Evolutionary conservation across 2,329 filamentous ascomycete genomes (phyloP).

Genomic region (Furcasterigmium sp.): DNA sequence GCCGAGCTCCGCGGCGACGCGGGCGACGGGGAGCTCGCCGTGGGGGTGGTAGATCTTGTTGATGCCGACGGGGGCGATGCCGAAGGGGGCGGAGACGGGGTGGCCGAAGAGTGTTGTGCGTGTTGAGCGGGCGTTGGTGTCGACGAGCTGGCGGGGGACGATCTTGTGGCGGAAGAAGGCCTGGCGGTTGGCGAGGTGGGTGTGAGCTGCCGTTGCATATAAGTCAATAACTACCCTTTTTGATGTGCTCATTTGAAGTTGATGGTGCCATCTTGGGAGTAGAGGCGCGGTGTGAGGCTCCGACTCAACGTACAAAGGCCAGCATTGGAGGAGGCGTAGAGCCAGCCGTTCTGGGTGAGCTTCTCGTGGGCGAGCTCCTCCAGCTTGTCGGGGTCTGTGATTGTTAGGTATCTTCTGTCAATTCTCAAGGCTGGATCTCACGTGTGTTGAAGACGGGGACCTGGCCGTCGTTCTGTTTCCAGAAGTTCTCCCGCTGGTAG

Average conservation of each 20-base stretch:
- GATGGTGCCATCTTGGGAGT: too few species aligned
- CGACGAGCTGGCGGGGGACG: slow-evolving; percentile 55
- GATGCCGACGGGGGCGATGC: slow-evolving; percentile 60
- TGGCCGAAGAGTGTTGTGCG: slow-evolving; percentile 55
- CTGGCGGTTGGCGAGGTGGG: slow-evolving; percentile 52
- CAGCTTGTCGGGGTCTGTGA: slow-evolving; percentile 50
- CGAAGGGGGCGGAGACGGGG: slow-evolving; percentile 54
- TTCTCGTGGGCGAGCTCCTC: slow-evolving; percentile 51
- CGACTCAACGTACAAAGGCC: too few species aligned
- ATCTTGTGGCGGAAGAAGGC: slow-evolving; percentile 61
- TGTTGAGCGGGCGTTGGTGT: slow-evolving; percentile 55
- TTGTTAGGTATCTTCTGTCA: not conserved
- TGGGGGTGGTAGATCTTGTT: slow-evolving; percentile 57
- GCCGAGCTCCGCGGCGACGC: slow-evolving; percentile 1
- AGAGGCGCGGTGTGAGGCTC: too few species aligned
- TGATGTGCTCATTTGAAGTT: too few species aligned
- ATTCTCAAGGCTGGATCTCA: slow-evolving; percentile 3
- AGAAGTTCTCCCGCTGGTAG: slow-evolving; percentile 19
- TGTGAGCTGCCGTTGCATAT: too few species aligned
- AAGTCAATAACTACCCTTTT: too few species aligned
- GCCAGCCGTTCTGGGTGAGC: slow-evolving; percentile 53
- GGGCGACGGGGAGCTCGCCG: slow-evolving; percentile 37
- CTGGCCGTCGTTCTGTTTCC: slow-evolving; percentile 17
- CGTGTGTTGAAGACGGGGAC: slow-evolving; percentile 18
- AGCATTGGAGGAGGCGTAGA: not conserved